A percentile compares a stretch with the other conserved stretches of the same genome.
phyloP scores from a whole-genome alignment of 331 rosid species.

The Cydonia oblonga region DNA sequence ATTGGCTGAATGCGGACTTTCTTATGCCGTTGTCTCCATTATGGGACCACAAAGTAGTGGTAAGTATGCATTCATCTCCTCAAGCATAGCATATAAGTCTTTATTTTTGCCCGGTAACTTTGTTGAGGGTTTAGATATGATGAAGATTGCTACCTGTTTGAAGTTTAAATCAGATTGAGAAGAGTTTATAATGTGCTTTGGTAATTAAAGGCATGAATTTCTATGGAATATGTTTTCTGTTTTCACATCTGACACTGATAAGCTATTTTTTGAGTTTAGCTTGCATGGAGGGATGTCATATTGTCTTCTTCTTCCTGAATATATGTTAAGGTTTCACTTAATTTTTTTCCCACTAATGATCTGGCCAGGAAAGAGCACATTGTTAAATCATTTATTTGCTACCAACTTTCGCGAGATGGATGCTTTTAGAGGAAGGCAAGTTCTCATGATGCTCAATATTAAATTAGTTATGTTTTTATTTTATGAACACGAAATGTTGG shows the following conservation, averaged over 20 bases:
- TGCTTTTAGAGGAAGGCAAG: slow-evolving; percentile 90
- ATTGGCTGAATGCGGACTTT: slow-evolving; percentile 85
- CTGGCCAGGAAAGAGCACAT: slow-evolving; percentile 84
- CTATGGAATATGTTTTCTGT: not conserved
- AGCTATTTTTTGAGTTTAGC: slow-evolving; percentile 1
- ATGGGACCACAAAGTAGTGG: slow-evolving; percentile 99
- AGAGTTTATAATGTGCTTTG: not conserved
- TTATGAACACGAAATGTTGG: not conserved
- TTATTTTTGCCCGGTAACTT: not conserved
- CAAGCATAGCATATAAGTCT: not conserved
- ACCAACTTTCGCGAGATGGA: slow-evolving; percentile 98
- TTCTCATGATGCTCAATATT: slow-evolving; percentile 9
- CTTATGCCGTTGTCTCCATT: slow-evolving; percentile 86
- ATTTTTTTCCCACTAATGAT: not conserved
- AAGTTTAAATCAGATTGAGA: not conserved
- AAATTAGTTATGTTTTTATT: not conserved
- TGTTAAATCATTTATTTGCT: slow-evolving; percentile 62
- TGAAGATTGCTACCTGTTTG: not conserved
- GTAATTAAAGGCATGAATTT: not conserved
- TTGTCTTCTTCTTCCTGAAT: not conserved
- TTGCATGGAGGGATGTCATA: not conserved
- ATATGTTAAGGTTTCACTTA: slow-evolving; percentile 1
- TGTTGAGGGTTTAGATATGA: not conserved
- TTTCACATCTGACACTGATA: not conserved
- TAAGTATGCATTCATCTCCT: slow-evolving; percentile 40